Evolutionary conservation across 1,139 yeast genomes (phyloP), one percentile per base, ranked within the genome.

Genomic region (Sugiyamaella xylanicola): DNA sequence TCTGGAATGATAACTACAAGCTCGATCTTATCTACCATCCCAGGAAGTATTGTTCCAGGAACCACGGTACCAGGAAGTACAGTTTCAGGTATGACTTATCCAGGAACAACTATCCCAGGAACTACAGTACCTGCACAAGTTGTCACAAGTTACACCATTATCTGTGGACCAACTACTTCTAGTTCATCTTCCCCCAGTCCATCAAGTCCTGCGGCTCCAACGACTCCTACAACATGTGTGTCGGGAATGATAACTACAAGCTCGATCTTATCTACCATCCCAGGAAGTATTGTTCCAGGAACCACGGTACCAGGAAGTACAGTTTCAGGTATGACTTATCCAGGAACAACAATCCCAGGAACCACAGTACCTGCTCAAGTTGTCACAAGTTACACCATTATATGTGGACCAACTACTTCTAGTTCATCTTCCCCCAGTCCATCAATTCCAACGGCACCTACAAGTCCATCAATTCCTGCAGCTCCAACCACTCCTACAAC

Each of bases 61-160:
- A 29, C 40, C n/a, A 17, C 39, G 15, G 19, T 45, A 7, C 51
- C 58, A 17, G 61, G 60, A 22, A 50, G 51, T 20, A 55, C 58
- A n/a, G 46, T 35, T 3, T 42, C 50, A 15, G 50, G 41, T 5
- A 29, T 25, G 7, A 17, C 39, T 29, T 11, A 29, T 9, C 51
- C 58, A 17, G 61, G 60, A 22, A 50, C 52, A 16, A 55, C 58
- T 1, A 22, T 54, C 16, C 58, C 60, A 5, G 56, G 49, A 15
- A 40, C 48, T 1, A 53, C 53, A 22, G 48, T 51, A 39, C 39
- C 47, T 3, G 47, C n/a, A 11, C 22, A 40, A 11, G 46, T 54
- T 16, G 40, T 36, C 11, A 44, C 40, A 21, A 48, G 29, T 25
- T 16, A 7, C 15, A 39, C 42, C 21, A 39, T 19, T n/a, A 39